Evolutionary conservation across 129 eudicot species (phyloP).

Genomic region (Pittosporum tobira): DNA sequence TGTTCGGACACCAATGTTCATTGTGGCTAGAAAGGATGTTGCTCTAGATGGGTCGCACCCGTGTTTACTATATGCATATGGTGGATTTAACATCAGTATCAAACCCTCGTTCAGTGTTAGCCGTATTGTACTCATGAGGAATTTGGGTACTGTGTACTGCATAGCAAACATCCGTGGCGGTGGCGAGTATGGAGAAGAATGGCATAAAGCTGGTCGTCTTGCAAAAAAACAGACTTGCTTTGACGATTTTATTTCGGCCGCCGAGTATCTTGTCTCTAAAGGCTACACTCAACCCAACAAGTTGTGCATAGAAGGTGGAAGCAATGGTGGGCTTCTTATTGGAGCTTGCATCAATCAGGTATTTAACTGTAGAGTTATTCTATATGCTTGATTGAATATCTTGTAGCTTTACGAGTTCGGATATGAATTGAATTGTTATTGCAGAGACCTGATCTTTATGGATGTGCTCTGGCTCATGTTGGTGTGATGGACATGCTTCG

Average conservation of each 20-base stretch:
- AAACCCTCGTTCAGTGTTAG: conserved; percentile 62
- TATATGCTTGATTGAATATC: background rate
- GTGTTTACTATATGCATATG: conserved; percentile 74
- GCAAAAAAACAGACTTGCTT: conserved; percentile 74
- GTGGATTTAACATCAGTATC: conserved; percentile 79
- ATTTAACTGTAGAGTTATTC: background rate
- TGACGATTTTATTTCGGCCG: conserved; percentile 76
- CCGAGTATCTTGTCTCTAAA: conserved; percentile 64
- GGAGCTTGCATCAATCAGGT: conserved; percentile 99
- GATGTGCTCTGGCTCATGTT: conserved; percentile 97
- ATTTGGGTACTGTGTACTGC: conserved; percentile 58
- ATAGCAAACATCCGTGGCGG: conserved; percentile 95
- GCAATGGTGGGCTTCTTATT: conserved; percentile 88
- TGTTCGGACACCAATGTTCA: conserved; percentile 49
- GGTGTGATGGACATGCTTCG: conserved; percentile 99
- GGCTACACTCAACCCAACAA: conserved; percentile 76
- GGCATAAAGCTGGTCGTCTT: conserved; percentile 85
- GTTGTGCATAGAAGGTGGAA: conserved; percentile 95
- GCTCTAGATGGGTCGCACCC: conserved; percentile 74
- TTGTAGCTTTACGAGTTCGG: background rate
- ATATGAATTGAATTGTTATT: conserved; percentile 9
- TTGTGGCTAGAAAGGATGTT: conserved; percentile 68
- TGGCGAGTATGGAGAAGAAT: conserved; percentile 98
- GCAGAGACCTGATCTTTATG: conserved; percentile 90
- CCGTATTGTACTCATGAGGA: conserved; percentile 51